Base-by-base conservation (phyloP, 257 asterid genomes). In the Anisodus tanguticus region DNA sequence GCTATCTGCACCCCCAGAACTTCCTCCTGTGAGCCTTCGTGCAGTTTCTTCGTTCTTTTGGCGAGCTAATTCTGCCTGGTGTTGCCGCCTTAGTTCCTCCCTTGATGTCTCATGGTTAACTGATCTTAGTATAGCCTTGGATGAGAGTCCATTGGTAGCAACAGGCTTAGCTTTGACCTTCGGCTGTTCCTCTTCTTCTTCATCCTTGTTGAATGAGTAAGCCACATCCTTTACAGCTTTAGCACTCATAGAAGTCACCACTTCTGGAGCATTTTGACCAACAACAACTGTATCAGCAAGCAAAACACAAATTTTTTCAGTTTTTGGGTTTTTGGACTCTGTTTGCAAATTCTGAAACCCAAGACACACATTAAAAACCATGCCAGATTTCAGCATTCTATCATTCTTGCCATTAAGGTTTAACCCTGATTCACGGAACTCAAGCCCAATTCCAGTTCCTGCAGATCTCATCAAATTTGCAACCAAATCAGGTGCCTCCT, bases 181-280 rank as follows among this genome's bases (percentile, higher is more conserved):
- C 39, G 67, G 71, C 81, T 49, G 88, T 78, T 78, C 86, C 78
- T 64, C 82, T 51, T 85, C 88, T 59, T 86, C 88, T 10, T 71
- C 88, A 58, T 86, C 88, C 69, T 86, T 85, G 66, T 86, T 86
- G 85, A 86, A 86, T 4, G 80, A 86, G 68, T 86, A 86, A 8
- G 86, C 86, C 78, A 86, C 88, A 79, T 86, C 88, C 69, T 86
- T 83, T 39, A 83, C 85, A n/a, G 88, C 88, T 76, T 86, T 86
- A 31, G 88, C 79, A 69, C 88, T 79, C 84, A 83, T 72, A 58
- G 85, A 69, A 69, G 88, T 86, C 47, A 83, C 86, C 62, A 79
- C 80, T 45, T 86, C 88, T 22, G 86, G 86, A 41, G 70, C 19
- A 62, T 57, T 83, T 78, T 86, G 83, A 80, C 86, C 86, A 58